Base-by-base conservation (phyloP, 257 asterid genomes). In the Nicotiana benthamiana region DNA sequence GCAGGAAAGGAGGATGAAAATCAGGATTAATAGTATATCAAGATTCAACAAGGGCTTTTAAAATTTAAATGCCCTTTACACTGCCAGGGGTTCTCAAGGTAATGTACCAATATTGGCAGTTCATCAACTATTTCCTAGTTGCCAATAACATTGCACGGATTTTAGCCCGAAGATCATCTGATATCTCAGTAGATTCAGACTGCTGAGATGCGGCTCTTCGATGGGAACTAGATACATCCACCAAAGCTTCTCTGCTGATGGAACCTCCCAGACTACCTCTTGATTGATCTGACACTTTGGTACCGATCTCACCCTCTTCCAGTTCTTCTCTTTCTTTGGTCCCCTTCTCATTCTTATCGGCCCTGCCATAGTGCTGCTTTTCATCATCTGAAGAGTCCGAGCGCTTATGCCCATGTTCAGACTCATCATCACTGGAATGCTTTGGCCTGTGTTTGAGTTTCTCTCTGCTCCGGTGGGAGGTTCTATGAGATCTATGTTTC, bases 131-230 rank as follows among this genome's bases (percentile, higher is more conserved):
- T 46, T 74, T 80, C 79, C 87, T 84, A 1, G 83, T 83, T 28
- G 88, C 85, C 87, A 86, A 82, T 83, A 88, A 53, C 90, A 88
- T 88, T 56, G 90, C 92, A 0, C 91, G 88, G 36, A 94, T 90
- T 86, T 94, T 94, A 82, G 97, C 98, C 86, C 97, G 88, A 56
- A 93, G 88, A 82, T 94, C 97, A 83, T 89, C 93, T 15, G 97
- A 89, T 59, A 94, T 88, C 18, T 89, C 90, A 11, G 89, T 78
- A 13, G 85, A 36, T 54, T 87, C 94, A 7, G 87, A 78, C 17
- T 90, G 90, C 64, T 84, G 91, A 78, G 97, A 86, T 9, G 91
- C 61, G 54, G 88, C 88, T 77, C 85, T 80, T 62, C 77, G 86
- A 15, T 34, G 82, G 26, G 87, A 46, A 81, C 82, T 82, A 15